Evolutionary conservation across 2,329 filamentous ascomycete genomes (phyloP).

Genomic region (Verticillium nonalfalfae): DNA sequence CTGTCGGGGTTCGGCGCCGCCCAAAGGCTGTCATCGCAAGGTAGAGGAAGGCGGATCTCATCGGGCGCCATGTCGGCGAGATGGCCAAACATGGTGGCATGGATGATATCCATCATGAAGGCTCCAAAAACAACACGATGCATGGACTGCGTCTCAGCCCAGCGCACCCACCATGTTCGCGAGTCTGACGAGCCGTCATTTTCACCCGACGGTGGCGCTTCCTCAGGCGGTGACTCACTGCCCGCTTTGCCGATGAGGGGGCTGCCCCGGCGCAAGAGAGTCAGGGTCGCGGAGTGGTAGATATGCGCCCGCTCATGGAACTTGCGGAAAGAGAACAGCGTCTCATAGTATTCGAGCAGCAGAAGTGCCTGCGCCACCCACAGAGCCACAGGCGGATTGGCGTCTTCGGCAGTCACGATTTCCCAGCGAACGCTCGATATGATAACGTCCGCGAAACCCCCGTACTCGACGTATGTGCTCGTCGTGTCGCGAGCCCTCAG

Average conservation of each 20-base stretch:
- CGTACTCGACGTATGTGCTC: conserved; percentile 38
- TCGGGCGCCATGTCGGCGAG: conserved; percentile 86
- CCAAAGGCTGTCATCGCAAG: conserved; percentile 85
- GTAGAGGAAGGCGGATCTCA: conserved; percentile 78
- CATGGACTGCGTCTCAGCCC: conserved; percentile 86
- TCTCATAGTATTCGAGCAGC: conserved; percentile 83
- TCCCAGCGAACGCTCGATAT: conserved; percentile 73
- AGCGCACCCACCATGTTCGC: conserved; percentile 68
- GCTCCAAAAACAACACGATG: conserved; percentile 81
- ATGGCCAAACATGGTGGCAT: conserved; percentile 90
- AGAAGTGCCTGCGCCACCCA: conserved; percentile 86
- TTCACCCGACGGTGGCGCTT: conserved; percentile 15
- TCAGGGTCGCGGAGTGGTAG: conserved; percentile 80
- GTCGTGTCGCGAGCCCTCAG: conserved; percentile 59
- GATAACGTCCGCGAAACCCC: conserved; percentile 51
- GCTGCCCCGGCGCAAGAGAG: conserved; percentile 77
- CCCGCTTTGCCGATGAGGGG: conserved; percentile 77
- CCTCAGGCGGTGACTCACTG: conserved; percentile 70
- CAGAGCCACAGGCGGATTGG: conserved; percentile 73
- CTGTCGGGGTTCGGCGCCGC: conserved; percentile 71
- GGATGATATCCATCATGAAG: conserved; percentile 83
- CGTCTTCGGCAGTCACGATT: conserved; percentile 75
- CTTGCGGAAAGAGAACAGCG: conserved; percentile 77
- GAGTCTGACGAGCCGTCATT: conserved; percentile 26
- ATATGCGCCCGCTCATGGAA: conserved; percentile 87